Conservation (phyloP, 176 grass and related monocot genomes). For the Tillandsia leiboldiana region DNA sequence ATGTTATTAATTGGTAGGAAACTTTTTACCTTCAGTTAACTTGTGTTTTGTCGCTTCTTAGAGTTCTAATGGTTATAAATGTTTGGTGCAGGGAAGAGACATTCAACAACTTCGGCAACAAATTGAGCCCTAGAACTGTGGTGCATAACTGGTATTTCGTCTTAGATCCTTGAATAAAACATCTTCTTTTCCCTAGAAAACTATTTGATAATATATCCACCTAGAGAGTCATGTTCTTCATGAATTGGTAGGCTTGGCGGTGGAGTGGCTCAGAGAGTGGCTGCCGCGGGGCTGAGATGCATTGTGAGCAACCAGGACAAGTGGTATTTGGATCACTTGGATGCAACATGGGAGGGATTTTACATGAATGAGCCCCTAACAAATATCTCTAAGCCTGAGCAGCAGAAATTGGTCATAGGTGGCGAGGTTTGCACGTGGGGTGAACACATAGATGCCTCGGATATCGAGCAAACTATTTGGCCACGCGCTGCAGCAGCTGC, state of each 20-base stretch:
- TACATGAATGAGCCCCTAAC: constrained; percentile 81
- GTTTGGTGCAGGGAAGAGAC: constrained; percentile 65
- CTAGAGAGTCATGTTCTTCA: neutral
- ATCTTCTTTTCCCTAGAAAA: neutral
- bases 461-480: constrained; percentile 92
- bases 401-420: constrained; percentile 68
- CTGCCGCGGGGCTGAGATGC: constrained; percentile 71
- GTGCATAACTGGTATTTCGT: constrained; percentile 84
- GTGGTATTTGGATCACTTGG: constrained; percentile 95
- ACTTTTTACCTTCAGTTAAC: neutral
- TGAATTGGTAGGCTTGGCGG: constrained; percentile 48
- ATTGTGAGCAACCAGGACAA: constrained; percentile 89
- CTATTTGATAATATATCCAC: neutral
- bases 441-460: constrained; percentile 75
- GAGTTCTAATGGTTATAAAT: constrained; percentile 1
- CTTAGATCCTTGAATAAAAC: neutral
- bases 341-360: constrained; percentile 64
- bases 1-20: constrained; percentile 75
- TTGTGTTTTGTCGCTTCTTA: neutral
- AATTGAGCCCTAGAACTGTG: constrained; percentile 60
- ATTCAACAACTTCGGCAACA: constrained; percentile 63
- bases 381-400: constrained; percentile 42
- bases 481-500: constrained; percentile 85
- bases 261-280: constrained; percentile 60
- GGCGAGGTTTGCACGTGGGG: constrained; percentile 92